phyloP scores from a whole-genome alignment of 2,329 filamentous ascomycete genomes.

The Teratosphaeriaceae sp. region DNA sequence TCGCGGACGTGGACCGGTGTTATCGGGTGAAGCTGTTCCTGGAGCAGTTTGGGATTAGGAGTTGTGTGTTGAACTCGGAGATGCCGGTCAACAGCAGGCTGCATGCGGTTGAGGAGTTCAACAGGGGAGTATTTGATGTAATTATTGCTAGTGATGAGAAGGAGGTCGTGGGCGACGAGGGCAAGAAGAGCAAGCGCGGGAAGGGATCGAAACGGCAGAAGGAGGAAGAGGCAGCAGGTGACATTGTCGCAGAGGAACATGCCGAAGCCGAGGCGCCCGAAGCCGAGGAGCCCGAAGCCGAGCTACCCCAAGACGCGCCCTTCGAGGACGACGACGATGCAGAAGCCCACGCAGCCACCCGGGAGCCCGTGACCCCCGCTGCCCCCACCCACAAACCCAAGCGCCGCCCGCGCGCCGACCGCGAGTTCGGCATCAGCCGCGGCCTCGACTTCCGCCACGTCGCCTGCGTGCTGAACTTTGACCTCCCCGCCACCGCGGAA shows the following conservation, averaged over 20 bases:
- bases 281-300: too few species aligned
- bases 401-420: slow-evolving; percentile 55
- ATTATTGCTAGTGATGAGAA: slow-evolving; percentile 94
- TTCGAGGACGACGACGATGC: too few species aligned
- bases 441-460: slow-evolving; percentile 98
- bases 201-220: too few species aligned
- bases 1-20: slow-evolving; percentile 79
- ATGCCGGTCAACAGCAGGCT: slow-evolving; percentile 87
- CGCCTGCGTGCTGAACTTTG: slow-evolving; percentile 91
- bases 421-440: slow-evolving; percentile 90
- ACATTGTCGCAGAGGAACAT: too few species aligned
- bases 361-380: too few species aligned
- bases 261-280: too few species aligned
- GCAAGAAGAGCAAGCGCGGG: too few species aligned
- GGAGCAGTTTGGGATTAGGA: slow-evolving; percentile 93
- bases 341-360: background rate
- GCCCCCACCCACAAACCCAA: slow-evolving; percentile 63
- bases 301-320: too few species aligned
- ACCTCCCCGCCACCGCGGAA: slow-evolving; percentile 78
- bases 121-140: slow-evolving; percentile 93
- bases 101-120: slow-evolving; percentile 96
- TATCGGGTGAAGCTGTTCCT: slow-evolving; percentile 93
- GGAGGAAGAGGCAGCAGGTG: too few species aligned
- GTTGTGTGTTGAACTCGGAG: slow-evolving; percentile 90
- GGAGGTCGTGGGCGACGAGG: slow-evolving; percentile 68